Percentiles rank a stretch among this genome's conserved stretches.
These are phyloP conservation scores for Phialemoniopsis sp. DNA, from an alignment of 2,329 filamentous ascomycete species.

Conservation along the genomic window DNA sequence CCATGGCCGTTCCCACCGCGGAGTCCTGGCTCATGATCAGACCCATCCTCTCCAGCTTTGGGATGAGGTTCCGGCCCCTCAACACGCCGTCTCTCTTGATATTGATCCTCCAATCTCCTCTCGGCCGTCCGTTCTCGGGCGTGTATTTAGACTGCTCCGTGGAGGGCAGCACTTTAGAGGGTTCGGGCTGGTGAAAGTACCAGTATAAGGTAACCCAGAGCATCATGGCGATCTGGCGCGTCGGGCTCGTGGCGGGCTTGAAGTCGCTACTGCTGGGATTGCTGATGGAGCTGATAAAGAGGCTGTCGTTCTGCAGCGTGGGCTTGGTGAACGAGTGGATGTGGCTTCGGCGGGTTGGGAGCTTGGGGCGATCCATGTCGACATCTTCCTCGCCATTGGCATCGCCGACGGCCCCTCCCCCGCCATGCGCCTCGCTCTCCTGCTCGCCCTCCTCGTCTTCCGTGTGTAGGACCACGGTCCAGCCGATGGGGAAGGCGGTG, in stretches of 20 bases:
- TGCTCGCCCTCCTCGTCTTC: constrained; percentile 32
- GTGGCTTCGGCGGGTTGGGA: constrained; percentile 20
- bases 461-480: constrained; percentile 83
- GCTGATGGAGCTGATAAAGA: constrained; percentile 91
- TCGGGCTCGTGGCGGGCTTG: constrained; percentile 74
- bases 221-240: constrained; percentile 92
- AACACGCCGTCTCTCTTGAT: constrained; percentile 87
- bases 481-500: constrained; percentile 76
- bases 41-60: constrained; percentile 92
- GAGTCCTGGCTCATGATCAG: constrained; percentile 74
- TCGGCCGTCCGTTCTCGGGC: constrained; percentile 66
- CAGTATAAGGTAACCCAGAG: constrained; percentile 91
- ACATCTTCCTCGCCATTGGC: background rate
- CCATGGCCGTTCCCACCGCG: constrained; percentile 62
- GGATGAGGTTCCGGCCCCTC: constrained; percentile 75
- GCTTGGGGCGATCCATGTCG: background rate
- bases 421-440: constrained; percentile 3
- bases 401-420: constrained; percentile 1
- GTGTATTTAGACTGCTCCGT: constrained; percentile 62
- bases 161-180: constrained; percentile 53
- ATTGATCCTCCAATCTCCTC: constrained; percentile 81
- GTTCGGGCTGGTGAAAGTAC: constrained; percentile 91
- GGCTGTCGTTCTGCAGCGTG: constrained; percentile 71
- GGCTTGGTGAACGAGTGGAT: constrained; percentile 68
- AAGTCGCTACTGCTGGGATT: constrained; percentile 77